A percentile compares a stretch with the other conserved stretches of the same genome.
These are phyloP conservation scores for Solanum peruvianum DNA, from an alignment of 257 asterid species.

Conservation along the genomic window DNA sequence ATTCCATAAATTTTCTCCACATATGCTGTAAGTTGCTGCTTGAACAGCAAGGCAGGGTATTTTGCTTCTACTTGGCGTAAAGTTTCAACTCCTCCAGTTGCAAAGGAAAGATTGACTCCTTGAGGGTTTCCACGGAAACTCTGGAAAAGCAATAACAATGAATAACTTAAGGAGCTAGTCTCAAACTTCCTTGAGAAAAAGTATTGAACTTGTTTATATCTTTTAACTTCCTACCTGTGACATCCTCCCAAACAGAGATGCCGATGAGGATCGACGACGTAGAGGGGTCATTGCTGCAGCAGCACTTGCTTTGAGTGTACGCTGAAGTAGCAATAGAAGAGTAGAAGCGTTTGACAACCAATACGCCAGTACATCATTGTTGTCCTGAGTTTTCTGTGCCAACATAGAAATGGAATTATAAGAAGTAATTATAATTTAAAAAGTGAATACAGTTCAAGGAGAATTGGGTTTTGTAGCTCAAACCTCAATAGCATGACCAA, in stretches of 20 bases:
- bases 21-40: conserved; percentile 98
- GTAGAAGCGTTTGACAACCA: conserved; percentile 98
- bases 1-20: conserved; percentile 96
- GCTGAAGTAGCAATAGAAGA: conserved; percentile 82
- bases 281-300: conserved; percentile 83
- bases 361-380: conserved; percentile 84
- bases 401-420: neutral
- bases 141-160: conserved; percentile 18
- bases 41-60: conserved; percentile 97
- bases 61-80: conserved; percentile 98
- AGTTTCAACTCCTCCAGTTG: conserved; percentile 77
- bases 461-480: conserved; percentile 10
- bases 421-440: conserved; percentile 3
- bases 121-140: conserved; percentile 89
- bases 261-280: conserved; percentile 89
- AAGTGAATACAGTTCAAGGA: neutral
- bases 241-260: conserved; percentile 91
- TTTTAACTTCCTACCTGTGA: conserved; percentile 36
- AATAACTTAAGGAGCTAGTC: neutral
- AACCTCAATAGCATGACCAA: conserved; percentile 98
- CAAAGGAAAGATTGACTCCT: conserved; percentile 69
- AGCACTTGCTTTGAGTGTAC: conserved; percentile 93
- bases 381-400: conserved; percentile 70
- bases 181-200: neutral
- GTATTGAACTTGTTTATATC: neutral